Conservation (phyloP, 2,329 filamentous ascomycete species). For the Emmonsiellopsis sp. region DNA sequence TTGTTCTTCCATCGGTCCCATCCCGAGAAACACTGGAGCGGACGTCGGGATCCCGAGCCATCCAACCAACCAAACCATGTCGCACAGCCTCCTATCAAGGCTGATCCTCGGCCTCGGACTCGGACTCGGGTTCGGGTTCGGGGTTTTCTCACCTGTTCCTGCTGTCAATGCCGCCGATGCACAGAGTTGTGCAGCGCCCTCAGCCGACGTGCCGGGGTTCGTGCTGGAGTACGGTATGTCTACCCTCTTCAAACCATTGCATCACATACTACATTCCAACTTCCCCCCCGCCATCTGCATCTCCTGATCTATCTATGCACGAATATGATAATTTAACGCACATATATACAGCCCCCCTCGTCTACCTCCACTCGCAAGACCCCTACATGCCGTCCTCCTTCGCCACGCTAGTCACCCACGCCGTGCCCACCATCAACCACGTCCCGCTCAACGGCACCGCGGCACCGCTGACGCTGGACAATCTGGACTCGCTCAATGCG, state of each 20-base stretch:
- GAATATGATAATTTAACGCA: neutral
- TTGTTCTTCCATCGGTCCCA: too few relatives aligned
- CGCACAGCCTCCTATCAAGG: neutral
- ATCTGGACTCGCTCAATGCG: slow-evolving; percentile 39
- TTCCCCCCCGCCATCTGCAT: neutral
- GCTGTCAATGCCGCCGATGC: neutral
- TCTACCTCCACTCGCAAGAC: slow-evolving; percentile 42
- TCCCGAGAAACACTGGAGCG: too few relatives aligned
- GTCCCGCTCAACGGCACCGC: slow-evolving; percentile 28
- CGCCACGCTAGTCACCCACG: slow-evolving; percentile 36
- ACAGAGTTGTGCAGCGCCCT: neutral
- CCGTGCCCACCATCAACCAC: slow-evolving; percentile 36
- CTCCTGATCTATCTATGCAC: neutral
- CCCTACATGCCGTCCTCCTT: slow-evolving; percentile 43
- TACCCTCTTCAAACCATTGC: neutral
- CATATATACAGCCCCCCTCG: slow-evolving; percentile 35
- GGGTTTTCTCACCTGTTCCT: neutral
- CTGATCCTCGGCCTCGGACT: neutral
- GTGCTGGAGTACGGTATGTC: slow-evolving; percentile 37
- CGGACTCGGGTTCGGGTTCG: neutral
- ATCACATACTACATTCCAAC: neutral
- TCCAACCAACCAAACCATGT: neutral
- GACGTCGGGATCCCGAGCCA: too few relatives aligned
- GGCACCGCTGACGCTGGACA: slow-evolving; percentile 36
- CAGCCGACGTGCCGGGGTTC: slow-evolving; percentile 29